These are phyloP conservation scores for Leptographium galeiforme DNA, from an alignment of 2,329 filamentous ascomycete species.

Conservation along the genomic window DNA sequence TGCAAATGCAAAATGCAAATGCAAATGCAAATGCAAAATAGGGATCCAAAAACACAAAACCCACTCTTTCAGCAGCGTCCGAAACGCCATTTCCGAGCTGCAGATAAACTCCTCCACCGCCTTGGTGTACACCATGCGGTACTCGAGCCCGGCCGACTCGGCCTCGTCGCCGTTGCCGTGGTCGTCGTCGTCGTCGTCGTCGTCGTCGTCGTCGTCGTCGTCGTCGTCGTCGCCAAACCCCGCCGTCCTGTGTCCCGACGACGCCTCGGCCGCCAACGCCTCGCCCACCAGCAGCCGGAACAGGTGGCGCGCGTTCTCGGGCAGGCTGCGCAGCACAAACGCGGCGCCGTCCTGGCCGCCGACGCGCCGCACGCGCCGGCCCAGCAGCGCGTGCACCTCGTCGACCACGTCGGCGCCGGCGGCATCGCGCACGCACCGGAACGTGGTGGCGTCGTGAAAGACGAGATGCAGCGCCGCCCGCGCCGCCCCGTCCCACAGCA, in stretches of 20 bases:
- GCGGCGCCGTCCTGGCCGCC: conserved; percentile 84
- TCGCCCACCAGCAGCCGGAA: conserved; percentile 79
- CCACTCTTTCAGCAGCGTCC: conserved; percentile 84
- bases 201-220: conserved; percentile 71
- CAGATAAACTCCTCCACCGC: conserved; percentile 95
- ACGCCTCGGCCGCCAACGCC: conserved; percentile 55
- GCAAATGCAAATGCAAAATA: too few species aligned
- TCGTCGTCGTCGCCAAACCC: conserved; percentile 58
- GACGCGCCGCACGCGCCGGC: conserved; percentile 63
- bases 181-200: conserved; percentile 78
- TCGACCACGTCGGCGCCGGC: conserved; percentile 56
- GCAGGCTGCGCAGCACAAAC: conserved; percentile 79
- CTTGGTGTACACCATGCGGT: conserved; percentile 84
- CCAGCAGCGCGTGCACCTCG: conserved; percentile 76
- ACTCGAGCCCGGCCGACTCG: conserved; percentile 66
- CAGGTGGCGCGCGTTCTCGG: conserved; percentile 79
- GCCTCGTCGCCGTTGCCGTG: conserved; percentile 38
- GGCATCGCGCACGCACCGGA: conserved; percentile 56
- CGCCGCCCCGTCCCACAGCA: conserved; percentile 83
- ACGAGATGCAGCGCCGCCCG: conserved; percentile 72
- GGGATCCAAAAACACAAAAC: conserved; percentile 15
- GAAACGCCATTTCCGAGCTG: conserved; percentile 89
- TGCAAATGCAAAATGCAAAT: too few species aligned
- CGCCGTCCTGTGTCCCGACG: conserved; percentile 28
- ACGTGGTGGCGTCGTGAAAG: conserved; percentile 92